These are phyloP conservation scores for Penicillium nordicum DNA, from an alignment of 2,329 filamentous ascomycete species.

Conservation along the genomic window DNA sequence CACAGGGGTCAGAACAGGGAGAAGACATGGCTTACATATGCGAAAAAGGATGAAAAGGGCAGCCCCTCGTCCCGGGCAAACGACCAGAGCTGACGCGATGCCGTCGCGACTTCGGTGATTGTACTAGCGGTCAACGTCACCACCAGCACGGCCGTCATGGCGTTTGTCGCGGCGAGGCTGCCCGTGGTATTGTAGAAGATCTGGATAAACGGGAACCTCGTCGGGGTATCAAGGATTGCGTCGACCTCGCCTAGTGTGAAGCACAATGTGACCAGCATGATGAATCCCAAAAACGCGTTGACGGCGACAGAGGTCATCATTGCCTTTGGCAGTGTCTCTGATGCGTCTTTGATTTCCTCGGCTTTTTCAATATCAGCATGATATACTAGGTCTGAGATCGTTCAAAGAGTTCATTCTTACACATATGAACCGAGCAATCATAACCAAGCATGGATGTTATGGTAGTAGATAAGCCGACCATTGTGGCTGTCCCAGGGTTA, in stretches of 20 bases:
- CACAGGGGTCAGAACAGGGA: background rate
- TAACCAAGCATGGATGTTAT: constrained; percentile 43
- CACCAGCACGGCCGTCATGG: constrained; percentile 51
- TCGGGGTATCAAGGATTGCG: constrained; percentile 43
- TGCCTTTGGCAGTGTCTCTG: constrained; percentile 49
- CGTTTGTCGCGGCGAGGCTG: constrained; percentile 48
- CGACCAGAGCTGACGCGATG: constrained; percentile 57
- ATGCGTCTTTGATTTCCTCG: constrained; percentile 47
- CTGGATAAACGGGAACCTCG: constrained; percentile 58
- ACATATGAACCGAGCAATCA: constrained; percentile 47
- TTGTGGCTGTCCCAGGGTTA: constrained; percentile 35
- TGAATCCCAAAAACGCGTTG: constrained; percentile 53
- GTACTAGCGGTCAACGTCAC: constrained; percentile 50
- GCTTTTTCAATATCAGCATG: constrained; percentile 24
- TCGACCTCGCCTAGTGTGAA: constrained; percentile 54
- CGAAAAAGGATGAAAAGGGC: constrained; percentile 39
- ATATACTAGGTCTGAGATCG: background rate
- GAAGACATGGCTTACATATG: constrained; percentile 30
- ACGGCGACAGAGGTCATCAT: constrained; percentile 50
- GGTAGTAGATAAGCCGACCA: constrained; percentile 42
- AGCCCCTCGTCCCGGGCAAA: constrained; percentile 47
- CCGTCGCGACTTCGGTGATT: constrained; percentile 55
- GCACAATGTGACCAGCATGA: constrained; percentile 55
- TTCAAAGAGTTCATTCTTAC: constrained; percentile 26
- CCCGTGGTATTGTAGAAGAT: constrained; percentile 54